phyloP scores from a whole-genome alignment of 352 stramenopile species.

The Ochromonadaceae sp. region DNA sequence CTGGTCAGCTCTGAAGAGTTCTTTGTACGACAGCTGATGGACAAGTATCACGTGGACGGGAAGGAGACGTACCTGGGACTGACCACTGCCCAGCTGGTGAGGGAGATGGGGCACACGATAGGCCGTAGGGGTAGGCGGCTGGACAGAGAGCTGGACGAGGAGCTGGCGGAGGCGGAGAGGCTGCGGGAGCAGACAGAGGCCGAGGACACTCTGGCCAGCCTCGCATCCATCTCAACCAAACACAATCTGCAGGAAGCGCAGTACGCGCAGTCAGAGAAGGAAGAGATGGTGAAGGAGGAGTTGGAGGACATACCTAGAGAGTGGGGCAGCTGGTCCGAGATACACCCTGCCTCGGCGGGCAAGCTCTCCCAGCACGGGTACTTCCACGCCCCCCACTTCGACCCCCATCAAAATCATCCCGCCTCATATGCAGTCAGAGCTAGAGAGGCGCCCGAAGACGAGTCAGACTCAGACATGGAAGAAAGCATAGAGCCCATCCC shows the following conservation, averaged over 20 bases:
- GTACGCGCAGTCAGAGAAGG: too few species aligned
- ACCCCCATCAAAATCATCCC: not conserved
- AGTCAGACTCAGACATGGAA: not conserved
- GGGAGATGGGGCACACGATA: not conserved
- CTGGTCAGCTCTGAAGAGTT: too few species aligned
- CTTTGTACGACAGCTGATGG: conserved; percentile 21
- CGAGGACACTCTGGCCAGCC: too few species aligned
- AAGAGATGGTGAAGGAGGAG: too few species aligned
- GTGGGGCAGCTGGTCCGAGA: not conserved
- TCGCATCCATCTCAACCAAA: too few species aligned
- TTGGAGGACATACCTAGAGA: too few species aligned
- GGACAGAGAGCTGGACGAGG: too few species aligned
- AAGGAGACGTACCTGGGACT: conserved; percentile 7
- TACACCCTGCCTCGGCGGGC: not conserved
- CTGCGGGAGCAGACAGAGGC: too few species aligned
- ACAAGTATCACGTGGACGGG: conserved; percentile 20
- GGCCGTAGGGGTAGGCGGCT: too few species aligned
- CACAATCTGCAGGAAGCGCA: too few species aligned
- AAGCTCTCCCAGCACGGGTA: not conserved
- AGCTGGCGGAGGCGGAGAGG: too few species aligned
- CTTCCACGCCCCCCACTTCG: not conserved
- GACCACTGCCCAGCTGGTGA: not conserved
- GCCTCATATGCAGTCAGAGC: not conserved
- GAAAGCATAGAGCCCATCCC: not conserved
- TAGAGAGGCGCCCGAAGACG: not conserved